Percentiles rank a stretch among this genome's conserved stretches.
Conservation (phyloP, 1,284 basidiomycete genomes). For the Trichosporon coremiiforme region DNA sequence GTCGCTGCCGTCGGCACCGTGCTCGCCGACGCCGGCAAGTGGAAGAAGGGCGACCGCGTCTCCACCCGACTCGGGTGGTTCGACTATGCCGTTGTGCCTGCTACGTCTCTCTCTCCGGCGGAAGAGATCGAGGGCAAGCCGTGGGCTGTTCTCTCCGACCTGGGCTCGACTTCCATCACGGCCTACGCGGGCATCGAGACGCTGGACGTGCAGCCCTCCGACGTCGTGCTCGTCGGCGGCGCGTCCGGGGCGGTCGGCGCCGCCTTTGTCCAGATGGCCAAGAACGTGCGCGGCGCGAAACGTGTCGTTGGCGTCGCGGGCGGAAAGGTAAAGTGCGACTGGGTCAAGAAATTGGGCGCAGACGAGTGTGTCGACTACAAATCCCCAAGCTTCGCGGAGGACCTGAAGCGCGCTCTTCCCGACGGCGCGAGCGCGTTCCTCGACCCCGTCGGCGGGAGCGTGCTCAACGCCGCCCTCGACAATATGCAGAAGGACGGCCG, state of each 20-base stretch:
- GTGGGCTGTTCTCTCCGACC: constrained; percentile 21
- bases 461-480: constrained; percentile 51
- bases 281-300: constrained; percentile 55
- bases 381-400: constrained; percentile 24
- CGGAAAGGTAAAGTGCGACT: constrained; percentile 59
- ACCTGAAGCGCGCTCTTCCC: constrained; percentile 23
- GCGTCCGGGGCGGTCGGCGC: constrained; percentile 54
- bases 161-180: constrained; percentile 43
- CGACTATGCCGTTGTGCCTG: constrained; percentile 42
- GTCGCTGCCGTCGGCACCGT: constrained; percentile 37
- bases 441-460: constrained; percentile 57
- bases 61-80: constrained; percentile 36
- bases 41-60: constrained; percentile 40
- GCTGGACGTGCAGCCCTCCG: constrained; percentile 47
- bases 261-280: constrained; percentile 50
- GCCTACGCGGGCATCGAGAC: constrained; percentile 51
- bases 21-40: constrained; percentile 36
- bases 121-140: neutral
- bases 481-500: constrained; percentile 53
- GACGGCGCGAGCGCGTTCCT: constrained; percentile 48
- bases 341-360: constrained; percentile 57
- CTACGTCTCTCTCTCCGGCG: neutral
- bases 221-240: constrained; percentile 54
- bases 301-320: constrained; percentile 60
- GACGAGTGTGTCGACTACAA: constrained; percentile 61